Evolutionary conservation across 1,284 basidiomycete species (phyloP).

Genomic region (Retiboletus flavoniger): DNA sequence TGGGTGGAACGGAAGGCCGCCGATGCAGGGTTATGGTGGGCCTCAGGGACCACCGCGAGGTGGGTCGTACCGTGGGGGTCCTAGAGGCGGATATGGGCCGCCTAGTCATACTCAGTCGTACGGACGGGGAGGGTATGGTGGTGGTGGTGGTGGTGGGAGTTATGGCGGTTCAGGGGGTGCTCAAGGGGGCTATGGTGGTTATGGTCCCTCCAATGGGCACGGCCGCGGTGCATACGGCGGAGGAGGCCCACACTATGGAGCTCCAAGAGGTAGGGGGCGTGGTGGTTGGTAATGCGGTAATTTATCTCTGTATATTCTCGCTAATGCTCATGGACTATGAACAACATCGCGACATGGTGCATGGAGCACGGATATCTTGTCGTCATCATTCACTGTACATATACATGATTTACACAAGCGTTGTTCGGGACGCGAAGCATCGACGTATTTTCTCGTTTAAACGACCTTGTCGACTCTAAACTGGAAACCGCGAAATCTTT

Average conservation of each 20-base stretch:
- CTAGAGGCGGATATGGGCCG: constrained; percentile 28
- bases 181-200: constrained; percentile 29
- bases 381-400: constrained; percentile 15
- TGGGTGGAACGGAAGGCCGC: constrained; percentile 33
- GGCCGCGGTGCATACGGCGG: constrained; percentile 43
- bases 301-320: constrained; percentile 34
- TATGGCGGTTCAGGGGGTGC: constrained; percentile 15
- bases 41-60: constrained; percentile 28
- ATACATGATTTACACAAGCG: constrained; percentile 22
- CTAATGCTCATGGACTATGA: constrained; percentile 9
- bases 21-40: constrained; percentile 27
- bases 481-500: not conserved
- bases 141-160: constrained; percentile 11
- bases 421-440: not conserved
- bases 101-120: constrained; percentile 23
- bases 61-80: constrained; percentile 27
- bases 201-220: constrained; percentile 45
- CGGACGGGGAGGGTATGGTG: constrained; percentile 31
- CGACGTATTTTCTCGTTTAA: constrained; percentile 3
- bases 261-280: constrained; percentile 40
- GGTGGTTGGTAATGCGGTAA: constrained; percentile 39
- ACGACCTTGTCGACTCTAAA: not conserved
- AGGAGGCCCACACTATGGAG: constrained; percentile 24
- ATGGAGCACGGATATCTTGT: constrained; percentile 5
- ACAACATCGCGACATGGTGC: not conserved